Base-by-base conservation (phyloP, 169 alveolate species). In the Perkinsus olseni region DNA sequence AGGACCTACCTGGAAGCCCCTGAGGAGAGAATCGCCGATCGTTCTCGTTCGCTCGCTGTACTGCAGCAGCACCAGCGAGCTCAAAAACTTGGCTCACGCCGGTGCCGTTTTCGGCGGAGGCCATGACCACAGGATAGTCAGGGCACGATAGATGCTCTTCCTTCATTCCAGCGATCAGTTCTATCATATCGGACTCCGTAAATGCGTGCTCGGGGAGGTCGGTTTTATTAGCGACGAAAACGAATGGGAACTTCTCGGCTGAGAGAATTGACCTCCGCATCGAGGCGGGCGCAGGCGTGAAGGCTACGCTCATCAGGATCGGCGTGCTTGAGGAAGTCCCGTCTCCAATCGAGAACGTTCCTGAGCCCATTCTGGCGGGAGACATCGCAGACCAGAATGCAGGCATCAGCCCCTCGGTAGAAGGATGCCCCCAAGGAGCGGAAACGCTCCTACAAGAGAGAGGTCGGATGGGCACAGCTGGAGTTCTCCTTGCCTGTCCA, bases 331-430 rank as follows among this genome's bases (percentile, higher is more conserved):
- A 91, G 74, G 74, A 95, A 93, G n/a, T 92, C 94, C 20, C 90
- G 36, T n/a, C 92, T 92, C 96, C 96, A 95, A 28, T 31, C 50
- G 91, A 74, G 92, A 28, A 95, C 37, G 92, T 93, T 95, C 91
- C 92, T 94, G 93, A 93, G 95, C 28, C 94, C 92, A 31, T 94
- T 93, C 37, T 92, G 40, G 45, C 93, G 92, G 34, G 96, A 94
- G 20, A 95, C 74, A 91, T 95, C 96, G 74, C 74, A 95, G 8
- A 95, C 96, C n/a, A 95, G 91, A 28, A 93, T 50, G 91, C 96
- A 94, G 62, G 94, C 90, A 28, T 94, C 96, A 20, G 96, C 92
- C 37, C 96, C 96, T 39, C 95, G 90, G 74, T 95, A 95, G 93
- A 94, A 95, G 39, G 96, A 92, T 34, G 93, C 90, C n/a, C 95